Conservation (phyloP, 495 filamentous ascomycete genomes). For the Aspergillus mulundensis region DNA sequence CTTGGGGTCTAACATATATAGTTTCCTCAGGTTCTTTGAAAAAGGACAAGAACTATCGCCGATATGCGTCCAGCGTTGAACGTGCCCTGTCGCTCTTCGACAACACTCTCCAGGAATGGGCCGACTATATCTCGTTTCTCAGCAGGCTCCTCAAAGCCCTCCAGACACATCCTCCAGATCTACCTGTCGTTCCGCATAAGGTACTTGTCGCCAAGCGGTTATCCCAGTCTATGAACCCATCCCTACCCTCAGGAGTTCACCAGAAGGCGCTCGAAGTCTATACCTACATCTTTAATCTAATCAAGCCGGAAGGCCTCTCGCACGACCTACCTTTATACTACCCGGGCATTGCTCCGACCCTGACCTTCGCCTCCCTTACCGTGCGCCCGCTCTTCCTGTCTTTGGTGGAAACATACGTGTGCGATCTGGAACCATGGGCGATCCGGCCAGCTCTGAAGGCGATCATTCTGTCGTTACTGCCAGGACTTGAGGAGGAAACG, state of each 20-base stretch:
- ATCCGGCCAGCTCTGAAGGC: conserved; percentile 86
- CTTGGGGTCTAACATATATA: conserved; percentile 4
- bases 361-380: conserved; percentile 90
- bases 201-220: conserved; percentile 80
- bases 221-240: conserved; percentile 91
- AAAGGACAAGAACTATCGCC: conserved; percentile 87
- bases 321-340: conserved; percentile 82
- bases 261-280: conserved; percentile 97
- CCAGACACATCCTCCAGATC: conserved; percentile 73
- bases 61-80: conserved; percentile 86
- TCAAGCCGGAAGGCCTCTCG: conserved; percentile 63
- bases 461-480: conserved; percentile 77
- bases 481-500: conserved; percentile 91
- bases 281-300: conserved; percentile 67
- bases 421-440: conserved; percentile 61
- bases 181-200: conserved; percentile 75
- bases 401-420: conserved; percentile 75
- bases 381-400: conserved; percentile 80
- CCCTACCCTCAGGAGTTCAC: conserved; percentile 93
- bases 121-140: conserved; percentile 97
- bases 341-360: conserved; percentile 78
- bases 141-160: conserved; percentile 73
- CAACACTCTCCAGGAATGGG: conserved; percentile 93
- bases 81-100: conserved; percentile 88
- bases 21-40: conserved; percentile 53